These are phyloP conservation scores for Helicocarpus griseus DNA, from an alignment of 2,329 filamentous ascomycete genomes.

Conservation along the genomic window DNA sequence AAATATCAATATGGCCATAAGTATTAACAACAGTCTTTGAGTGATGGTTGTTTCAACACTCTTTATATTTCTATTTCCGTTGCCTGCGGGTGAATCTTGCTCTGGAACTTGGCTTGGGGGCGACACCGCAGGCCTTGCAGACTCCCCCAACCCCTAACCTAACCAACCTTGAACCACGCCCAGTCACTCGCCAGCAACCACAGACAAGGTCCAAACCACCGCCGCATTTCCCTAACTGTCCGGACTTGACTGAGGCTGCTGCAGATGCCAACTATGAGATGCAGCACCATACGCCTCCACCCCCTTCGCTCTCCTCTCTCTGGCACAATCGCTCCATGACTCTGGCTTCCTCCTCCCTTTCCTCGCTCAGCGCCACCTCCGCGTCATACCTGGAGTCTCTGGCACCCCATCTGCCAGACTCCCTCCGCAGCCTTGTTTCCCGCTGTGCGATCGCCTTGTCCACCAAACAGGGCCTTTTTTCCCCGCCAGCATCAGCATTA, in stretches of 20 bases:
- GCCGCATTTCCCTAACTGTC: too few species aligned
- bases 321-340: conserved; percentile 23
- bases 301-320: background rate
- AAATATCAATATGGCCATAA: too few species aligned
- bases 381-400: conserved; percentile 29
- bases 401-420: conserved; percentile 21
- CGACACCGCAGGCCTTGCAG: background rate
- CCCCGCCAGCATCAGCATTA: too few species aligned
- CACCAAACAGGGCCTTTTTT: background rate
- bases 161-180: too few species aligned
- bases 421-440: background rate
- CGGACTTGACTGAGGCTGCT: background rate
- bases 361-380: conserved; percentile 32
- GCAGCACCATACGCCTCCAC: background rate
- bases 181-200: background rate
- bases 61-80: background rate
- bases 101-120: conserved; percentile 1
- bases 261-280: background rate
- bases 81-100: background rate
- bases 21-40: too few species aligned
- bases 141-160: too few species aligned
- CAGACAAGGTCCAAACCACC: too few species aligned
- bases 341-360: conserved; percentile 27
- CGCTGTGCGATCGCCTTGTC: conserved; percentile 10
- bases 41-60: background rate